A percentile compares a stretch with the other conserved stretches of the same genome.
These are phyloP conservation scores for Athelia sp. DNA, from an alignment of 1,284 basidiomycete genomes.

Conservation along the genomic window DNA sequence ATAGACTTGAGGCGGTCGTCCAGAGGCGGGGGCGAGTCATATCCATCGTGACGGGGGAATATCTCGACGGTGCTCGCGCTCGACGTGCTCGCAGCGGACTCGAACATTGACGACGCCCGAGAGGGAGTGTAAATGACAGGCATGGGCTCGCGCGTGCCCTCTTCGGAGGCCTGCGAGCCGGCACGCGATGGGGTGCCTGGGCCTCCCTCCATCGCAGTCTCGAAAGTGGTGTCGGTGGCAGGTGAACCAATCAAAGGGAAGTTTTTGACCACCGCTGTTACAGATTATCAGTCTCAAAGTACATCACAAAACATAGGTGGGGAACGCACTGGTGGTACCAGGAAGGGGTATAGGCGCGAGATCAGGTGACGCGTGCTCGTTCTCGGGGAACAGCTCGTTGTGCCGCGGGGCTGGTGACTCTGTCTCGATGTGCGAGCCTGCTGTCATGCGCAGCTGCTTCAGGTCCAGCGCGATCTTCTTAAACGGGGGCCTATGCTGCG, in stretches of 20 bases:
- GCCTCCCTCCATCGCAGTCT: neutral
- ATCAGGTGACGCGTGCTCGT: constrained; percentile 21
- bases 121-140: constrained; percentile 27
- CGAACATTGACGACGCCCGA: constrained; percentile 23
- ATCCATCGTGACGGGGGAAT: constrained; percentile 23
- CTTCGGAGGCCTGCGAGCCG: neutral
- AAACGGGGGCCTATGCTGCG: constrained; percentile 43
- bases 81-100: constrained; percentile 19
- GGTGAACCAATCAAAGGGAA: neutral
- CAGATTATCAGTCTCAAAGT: neutral
- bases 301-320: neutral
- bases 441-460: constrained; percentile 29
- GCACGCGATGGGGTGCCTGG: neutral
- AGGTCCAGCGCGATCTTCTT: constrained; percentile 35
- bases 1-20: constrained; percentile 39
- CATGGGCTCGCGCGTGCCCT: constrained; percentile 13
- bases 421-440: constrained; percentile 21
- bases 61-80: constrained; percentile 10
- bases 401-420: constrained; percentile 15
- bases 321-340: constrained; percentile 1
- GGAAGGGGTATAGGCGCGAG: constrained; percentile 32
- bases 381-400: constrained; percentile 12
- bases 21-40: constrained; percentile 39
- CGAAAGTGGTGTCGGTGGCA: neutral
- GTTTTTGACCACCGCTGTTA: neutral